Evolutionary conservation across 352 stramenopile genomes (phyloP).

Genomic region (Saprolegnia parasitica): DNA sequence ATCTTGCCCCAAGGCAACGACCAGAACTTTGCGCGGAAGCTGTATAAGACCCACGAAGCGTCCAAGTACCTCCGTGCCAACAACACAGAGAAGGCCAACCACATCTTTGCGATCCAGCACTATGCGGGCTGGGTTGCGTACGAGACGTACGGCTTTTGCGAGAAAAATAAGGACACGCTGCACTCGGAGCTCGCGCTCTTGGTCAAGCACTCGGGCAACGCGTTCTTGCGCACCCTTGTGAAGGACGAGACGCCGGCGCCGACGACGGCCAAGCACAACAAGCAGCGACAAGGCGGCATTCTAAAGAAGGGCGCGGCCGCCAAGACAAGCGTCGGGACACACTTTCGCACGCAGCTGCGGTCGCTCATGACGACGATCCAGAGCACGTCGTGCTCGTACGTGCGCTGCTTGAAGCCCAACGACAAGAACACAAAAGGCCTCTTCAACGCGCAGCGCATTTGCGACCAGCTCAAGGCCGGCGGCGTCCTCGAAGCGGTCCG

Average conservation of each 20-base stretch:
- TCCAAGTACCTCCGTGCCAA: conserved; percentile 68
- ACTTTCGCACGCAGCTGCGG: conserved; percentile 92
- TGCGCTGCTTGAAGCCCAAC: conserved; percentile 99
- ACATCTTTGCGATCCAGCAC: conserved; percentile 83
- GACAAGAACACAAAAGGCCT: conserved; percentile 85
- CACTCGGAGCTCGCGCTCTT: conserved; percentile 78
- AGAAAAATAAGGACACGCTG: conserved; percentile 95
- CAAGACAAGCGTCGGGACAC: conserved; percentile 64
- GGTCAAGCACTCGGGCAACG: conserved; percentile 61
- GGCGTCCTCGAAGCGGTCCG: conserved; percentile 99
- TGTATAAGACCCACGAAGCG: conserved; percentile 62
- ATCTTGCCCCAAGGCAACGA: conserved; percentile 85
- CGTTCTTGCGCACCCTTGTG: conserved; percentile 63
- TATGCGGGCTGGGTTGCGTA: conserved; percentile 94
- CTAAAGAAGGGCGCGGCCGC: conserved; percentile 39
- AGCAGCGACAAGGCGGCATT: conserved; percentile 30
- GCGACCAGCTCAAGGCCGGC: conserved; percentile 95
- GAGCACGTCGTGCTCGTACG: conserved; percentile 94
- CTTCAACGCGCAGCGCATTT: conserved; percentile 89
- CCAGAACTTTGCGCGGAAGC: conserved; percentile 79
- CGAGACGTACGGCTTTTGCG: conserved; percentile 90
- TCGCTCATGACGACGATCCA: conserved; percentile 92
- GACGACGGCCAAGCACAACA: conserved; percentile 26
- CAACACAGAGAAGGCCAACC: conserved; percentile 75
- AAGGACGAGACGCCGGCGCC: conserved; percentile 28